A percentile compares a stretch with the other conserved stretches of the same genome.
phyloP scores from a whole-genome alignment of 2,329 filamentous ascomycete species.

The Chrysoporthe deuterocubensis region DNA sequence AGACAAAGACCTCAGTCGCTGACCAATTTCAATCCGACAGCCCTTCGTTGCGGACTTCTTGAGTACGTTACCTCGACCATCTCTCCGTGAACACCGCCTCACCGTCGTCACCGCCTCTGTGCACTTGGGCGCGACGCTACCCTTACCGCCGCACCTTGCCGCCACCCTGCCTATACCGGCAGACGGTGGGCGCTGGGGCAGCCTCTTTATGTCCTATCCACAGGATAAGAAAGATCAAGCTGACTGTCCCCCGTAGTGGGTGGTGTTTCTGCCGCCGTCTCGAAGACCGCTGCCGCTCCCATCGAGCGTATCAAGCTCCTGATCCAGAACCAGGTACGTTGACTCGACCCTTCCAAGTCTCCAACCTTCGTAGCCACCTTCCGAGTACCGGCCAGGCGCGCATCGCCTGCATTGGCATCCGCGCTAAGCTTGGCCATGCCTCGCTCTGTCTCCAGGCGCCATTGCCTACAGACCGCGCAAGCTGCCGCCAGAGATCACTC shows the following conservation, averaged over 20 bases:
- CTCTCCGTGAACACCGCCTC: background rate
- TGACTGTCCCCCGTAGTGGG: constrained; percentile 71
- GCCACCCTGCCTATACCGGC: background rate
- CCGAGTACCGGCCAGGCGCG: background rate
- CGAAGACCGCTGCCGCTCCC: constrained; percentile 99
- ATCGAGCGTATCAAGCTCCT: constrained; percentile 99
- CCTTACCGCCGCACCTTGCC: background rate
- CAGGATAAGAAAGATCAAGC: constrained; percentile 7
- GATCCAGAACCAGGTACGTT: constrained; percentile 98
- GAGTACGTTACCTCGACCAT: constrained; percentile 70
- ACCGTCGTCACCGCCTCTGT: background rate
- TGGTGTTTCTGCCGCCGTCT: constrained; percentile 99
- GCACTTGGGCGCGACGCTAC: constrained; percentile 7
- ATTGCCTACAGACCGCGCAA: background rate
- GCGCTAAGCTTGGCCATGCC: no score
- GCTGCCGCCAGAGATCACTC: background rate
- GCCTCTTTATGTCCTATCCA: background rate
- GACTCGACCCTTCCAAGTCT: background rate
- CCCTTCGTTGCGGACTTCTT: constrained; percentile 98
- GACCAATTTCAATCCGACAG: constrained; percentile 48
- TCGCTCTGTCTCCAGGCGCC: no score
- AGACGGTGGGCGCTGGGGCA: constrained; percentile 3
- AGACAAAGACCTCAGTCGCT: constrained; percentile 19
- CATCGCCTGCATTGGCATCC: background rate
- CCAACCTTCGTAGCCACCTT: background rate